Base-by-base conservation (phyloP, 352 stramenopile genomes). In the Discostella stelligera region DNA sequence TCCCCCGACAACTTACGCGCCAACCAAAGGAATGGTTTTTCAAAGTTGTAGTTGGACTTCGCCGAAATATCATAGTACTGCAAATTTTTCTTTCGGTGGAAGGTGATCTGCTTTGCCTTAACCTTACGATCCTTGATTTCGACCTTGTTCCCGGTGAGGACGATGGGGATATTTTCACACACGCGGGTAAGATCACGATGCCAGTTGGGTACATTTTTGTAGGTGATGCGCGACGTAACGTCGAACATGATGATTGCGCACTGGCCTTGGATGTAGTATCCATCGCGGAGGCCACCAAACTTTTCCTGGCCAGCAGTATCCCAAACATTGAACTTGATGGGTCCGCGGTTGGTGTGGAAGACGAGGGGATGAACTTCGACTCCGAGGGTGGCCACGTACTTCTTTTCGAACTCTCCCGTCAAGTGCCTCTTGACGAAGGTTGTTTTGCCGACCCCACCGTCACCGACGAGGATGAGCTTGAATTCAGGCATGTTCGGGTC, bases 221-320 rank as follows among this genome's bases (percentile, higher is more conserved):
- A 99, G 14, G 98, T 99, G 77, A 99, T 99, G 83, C 97, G 96
- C 67, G 95, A 98, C 10, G 98, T 99, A 50, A 99, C 97, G 79
- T 99, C 98, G 79, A 99, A 99, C 98, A 99, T 99, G 88, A 99
- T 99, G 86, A 99, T 99, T 56, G 97, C 97, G 82, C 97, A 99
- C 89, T 99, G 96, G 48, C 96, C 97, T 89, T 99, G 96, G 86
- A 99, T 98, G 92, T 94, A 94, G 69, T 96, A 95, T 73, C 85
- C 89, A 77, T 93, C 88, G 60, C 88, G 88, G 11, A 94, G 77
- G 61, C 88, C 88, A 27, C 86, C 87, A 55, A 93, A 93, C 77
- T 99, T 99, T 83, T 99, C 97, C 90, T 99, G 97, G 67, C 97
- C 97, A 66, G 98, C 98, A 39, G 97, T 99, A 89, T 99, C 98